phyloP scores from a whole-genome alignment of 352 stramenopile genomes.

The Globisporangium apiculatum region DNA sequence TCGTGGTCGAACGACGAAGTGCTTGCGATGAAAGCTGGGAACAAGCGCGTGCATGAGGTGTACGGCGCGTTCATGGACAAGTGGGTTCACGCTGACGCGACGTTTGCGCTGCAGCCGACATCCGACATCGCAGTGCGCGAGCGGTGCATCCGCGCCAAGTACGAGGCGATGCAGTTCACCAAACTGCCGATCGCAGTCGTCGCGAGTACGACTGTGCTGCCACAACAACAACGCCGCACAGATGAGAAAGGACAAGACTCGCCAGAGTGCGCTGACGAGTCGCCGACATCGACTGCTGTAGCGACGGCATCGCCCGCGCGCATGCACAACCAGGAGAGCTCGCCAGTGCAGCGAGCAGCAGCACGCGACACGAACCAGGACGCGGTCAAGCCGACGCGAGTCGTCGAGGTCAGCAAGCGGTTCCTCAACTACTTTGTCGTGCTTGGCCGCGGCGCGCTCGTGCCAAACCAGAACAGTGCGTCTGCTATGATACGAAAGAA shows the following conservation, averaged over 20 bases:
- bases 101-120: slow-evolving; percentile 30
- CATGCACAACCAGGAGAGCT: slow-evolving; percentile 27
- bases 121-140: slow-evolving; percentile 35
- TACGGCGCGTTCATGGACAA: slow-evolving; percentile 54
- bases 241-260: slow-evolving; percentile 51
- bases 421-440: slow-evolving; percentile 84
- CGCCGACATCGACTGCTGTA: slow-evolving; percentile 10
- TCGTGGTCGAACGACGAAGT: slow-evolving; percentile 72
- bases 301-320: slow-evolving; percentile 6
- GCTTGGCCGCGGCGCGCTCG: slow-evolving; percentile 47
- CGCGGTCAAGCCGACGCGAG: slow-evolving; percentile 31
- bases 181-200: slow-evolving; percentile 22
- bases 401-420: slow-evolving; percentile 72
- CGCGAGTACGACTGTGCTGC: neutral
- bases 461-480: slow-evolving; percentile 61
- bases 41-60: slow-evolving; percentile 51
- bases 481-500: neutral
- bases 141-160: slow-evolving; percentile 61
- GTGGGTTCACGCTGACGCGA: slow-evolving; percentile 36
- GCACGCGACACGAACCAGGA: slow-evolving; percentile 22
- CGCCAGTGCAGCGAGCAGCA: slow-evolving; percentile 12
- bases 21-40: slow-evolving; percentile 60
- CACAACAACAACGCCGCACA: neutral
- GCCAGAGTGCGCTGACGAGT: slow-evolving; percentile 39
- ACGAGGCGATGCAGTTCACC: slow-evolving; percentile 58